These are phyloP conservation scores for Gillenia trifoliata DNA, from an alignment of 306 rosid genomes.

Conservation along the genomic window DNA sequence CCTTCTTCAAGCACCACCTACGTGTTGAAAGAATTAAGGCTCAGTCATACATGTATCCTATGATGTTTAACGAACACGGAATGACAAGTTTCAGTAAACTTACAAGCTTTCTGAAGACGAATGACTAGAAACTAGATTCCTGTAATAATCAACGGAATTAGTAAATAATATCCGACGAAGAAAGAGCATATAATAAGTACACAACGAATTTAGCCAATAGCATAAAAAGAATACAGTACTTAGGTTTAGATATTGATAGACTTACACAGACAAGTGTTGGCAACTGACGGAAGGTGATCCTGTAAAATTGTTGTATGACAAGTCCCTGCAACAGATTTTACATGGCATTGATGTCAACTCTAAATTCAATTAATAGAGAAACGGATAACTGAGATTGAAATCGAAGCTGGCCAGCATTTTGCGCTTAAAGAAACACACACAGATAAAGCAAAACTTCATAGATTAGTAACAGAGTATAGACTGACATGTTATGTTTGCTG, in stretches of 20 bases:
- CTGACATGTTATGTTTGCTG: conserved; percentile 36
- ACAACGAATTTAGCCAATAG: neutral
- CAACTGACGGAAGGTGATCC: conserved; percentile 22
- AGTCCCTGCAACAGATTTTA: conserved; percentile 52
- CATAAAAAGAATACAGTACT: neutral
- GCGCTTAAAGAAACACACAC: neutral
- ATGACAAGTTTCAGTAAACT: conserved; percentile 20
- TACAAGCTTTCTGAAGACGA: conserved; percentile 33
- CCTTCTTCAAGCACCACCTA: conserved; percentile 66
- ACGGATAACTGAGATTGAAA: neutral
- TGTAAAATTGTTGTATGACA: conserved; percentile 75
- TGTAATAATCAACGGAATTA: conserved; percentile 18
- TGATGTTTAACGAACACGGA: neutral
- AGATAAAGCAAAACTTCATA: neutral
- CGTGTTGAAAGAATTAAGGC: conserved; percentile 14
- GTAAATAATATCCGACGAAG: neutral
- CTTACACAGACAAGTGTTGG: conserved; percentile 49
- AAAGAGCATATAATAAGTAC: neutral
- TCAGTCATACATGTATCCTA: conserved; percentile 12
- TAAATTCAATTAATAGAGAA: neutral
- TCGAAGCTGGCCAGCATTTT: neutral
- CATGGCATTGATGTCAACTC: conserved; percentile 2
- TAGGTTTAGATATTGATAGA: conserved; percentile 3
- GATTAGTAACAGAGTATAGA: conserved; percentile 11
- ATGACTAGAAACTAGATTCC: conserved; percentile 69